phyloP scores from a whole-genome alignment of 768 basidiomycete genomes.

The Pisolithus marmoratus region DNA sequence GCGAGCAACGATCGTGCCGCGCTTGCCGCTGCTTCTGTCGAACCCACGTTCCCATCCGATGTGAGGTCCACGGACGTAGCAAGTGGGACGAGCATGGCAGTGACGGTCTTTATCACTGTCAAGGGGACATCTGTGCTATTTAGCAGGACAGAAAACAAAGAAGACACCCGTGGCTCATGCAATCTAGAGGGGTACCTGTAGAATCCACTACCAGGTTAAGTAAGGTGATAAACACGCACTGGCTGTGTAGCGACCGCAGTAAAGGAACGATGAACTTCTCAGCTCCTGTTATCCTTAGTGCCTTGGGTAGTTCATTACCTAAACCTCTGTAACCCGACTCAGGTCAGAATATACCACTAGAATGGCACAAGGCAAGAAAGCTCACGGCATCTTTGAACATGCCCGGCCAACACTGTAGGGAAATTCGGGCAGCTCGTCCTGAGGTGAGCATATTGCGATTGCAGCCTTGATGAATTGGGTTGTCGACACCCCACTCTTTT shows the following conservation, averaged over 20 bases:
- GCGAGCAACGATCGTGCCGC: conserved; percentile 39
- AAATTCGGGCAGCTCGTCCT: conserved; percentile 49
- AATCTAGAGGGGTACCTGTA: conserved; percentile 21
- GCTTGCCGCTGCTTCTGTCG: conserved; percentile 2
- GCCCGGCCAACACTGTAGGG: conserved; percentile 31
- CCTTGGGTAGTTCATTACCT: conserved; percentile 40
- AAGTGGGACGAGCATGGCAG: conserved; percentile 17
- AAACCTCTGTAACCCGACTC: conserved; percentile 33
- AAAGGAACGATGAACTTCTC: conserved; percentile 55
- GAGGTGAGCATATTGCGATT: conserved; percentile 59
- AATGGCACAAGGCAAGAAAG: conserved; percentile 5
- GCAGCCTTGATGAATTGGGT: conserved; percentile 61
- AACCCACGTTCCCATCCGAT: neutral
- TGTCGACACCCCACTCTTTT: conserved; percentile 35
- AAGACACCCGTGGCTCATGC: conserved; percentile 22
- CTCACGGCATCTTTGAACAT: conserved; percentile 48
- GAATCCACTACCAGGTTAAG: neutral
- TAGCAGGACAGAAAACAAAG: conserved; percentile 26
- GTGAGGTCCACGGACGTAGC: conserved; percentile 4
- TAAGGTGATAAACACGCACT: conserved; percentile 26
- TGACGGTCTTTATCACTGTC: conserved; percentile 16
- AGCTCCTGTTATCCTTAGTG: conserved; percentile 43
- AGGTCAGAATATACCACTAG: neutral
- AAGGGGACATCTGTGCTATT: conserved; percentile 18
- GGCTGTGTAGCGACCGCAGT: conserved; percentile 33